These are phyloP conservation scores for Pythium rishiriense DNA, from an alignment of 352 stramenopile genomes.

Conservation along the genomic window DNA sequence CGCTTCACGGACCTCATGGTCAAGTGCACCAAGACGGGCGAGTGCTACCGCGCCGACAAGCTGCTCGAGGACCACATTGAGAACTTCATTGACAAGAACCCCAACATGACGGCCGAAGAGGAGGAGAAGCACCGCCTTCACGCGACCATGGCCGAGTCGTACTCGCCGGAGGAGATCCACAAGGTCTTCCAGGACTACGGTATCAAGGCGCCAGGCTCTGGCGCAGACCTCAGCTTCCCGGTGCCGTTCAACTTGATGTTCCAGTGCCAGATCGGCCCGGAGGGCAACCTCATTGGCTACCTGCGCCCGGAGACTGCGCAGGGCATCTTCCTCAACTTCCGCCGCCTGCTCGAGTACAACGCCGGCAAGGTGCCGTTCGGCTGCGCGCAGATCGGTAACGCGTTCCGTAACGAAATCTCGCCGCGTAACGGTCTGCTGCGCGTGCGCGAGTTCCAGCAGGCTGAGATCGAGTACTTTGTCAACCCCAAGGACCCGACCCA, in stretches of 20 bases:
- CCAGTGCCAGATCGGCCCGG: constrained; percentile 98
- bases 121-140: constrained; percentile 93
- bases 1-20: constrained; percentile 99
- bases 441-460: constrained; percentile 99
- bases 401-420: constrained; percentile 97
- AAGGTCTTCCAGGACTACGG: constrained; percentile 93
- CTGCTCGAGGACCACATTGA: constrained; percentile 99
- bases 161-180: constrained; percentile 97
- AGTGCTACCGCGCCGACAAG: constrained; percentile 99
- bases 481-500: constrained; percentile 99
- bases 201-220: constrained; percentile 90
- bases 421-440: constrained; percentile 95
- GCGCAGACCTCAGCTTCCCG: constrained; percentile 93
- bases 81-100: constrained; percentile 92
- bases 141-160: constrained; percentile 97
- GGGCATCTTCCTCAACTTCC: constrained; percentile 99
- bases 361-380: constrained; percentile 90
- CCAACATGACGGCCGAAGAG: constrained; percentile 72
- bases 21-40: constrained; percentile 95
- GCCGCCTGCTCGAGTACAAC: constrained; percentile 98
- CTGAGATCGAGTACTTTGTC: constrained; percentile 99
- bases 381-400: constrained; percentile 85
- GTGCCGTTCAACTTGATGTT: constrained; percentile 99
- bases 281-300: constrained; percentile 96
- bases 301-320: constrained; percentile 98